Evolutionary conservation across 106 monocot species (phyloP), one percentile per base, ranked within the genome.

Genomic region (Acanthochlamys bracteata): DNA sequence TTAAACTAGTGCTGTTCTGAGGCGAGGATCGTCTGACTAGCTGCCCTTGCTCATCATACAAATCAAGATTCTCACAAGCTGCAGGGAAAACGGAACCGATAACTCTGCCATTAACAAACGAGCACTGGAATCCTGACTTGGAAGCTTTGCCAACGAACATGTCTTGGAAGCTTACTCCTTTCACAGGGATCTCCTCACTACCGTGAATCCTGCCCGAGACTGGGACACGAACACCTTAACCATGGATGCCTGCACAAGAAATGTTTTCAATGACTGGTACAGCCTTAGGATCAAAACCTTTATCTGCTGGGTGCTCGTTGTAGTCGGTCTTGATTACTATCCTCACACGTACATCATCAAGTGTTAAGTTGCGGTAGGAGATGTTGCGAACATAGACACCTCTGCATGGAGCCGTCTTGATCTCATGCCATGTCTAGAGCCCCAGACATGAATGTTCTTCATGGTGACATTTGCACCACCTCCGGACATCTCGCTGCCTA

Each of bases 401-500:
- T 71, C 87, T 73, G 7, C 92, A 87, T 11, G 76, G 49, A n/a
- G 87, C 86, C 24, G 92, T 92, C 72, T 92, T 92, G 46, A 92
- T 82, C 60, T 67, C 25, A 92, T 57, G 7, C 69, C 87, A 9
- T 87, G 64, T 41, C 87, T 71, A n/a, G 92, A 82, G 22, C 71
- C 69, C 84, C 84, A 88, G 6, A 92, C 57, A 40, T 25, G 74
- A 14, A 86, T 46, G 65, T 84, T 82, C 57, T 92, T 81, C 19
- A 88, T 65, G 0, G 76, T 87, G 19, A 92, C 57, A 27, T 87
- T 84, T 27, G 87, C 76, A 17, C 90, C 73, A 0, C 94, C 94
- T 23, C 94, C 94, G n/a, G 94, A 95, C 94, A 95, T 90, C 71
- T 92, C 92, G 53, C 92, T 92, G 66, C 92, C 92, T 24, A 92